Conservation (phyloP, 2,329 filamentous ascomycete genomes). For the Rachicladosporium sp. region DNA sequence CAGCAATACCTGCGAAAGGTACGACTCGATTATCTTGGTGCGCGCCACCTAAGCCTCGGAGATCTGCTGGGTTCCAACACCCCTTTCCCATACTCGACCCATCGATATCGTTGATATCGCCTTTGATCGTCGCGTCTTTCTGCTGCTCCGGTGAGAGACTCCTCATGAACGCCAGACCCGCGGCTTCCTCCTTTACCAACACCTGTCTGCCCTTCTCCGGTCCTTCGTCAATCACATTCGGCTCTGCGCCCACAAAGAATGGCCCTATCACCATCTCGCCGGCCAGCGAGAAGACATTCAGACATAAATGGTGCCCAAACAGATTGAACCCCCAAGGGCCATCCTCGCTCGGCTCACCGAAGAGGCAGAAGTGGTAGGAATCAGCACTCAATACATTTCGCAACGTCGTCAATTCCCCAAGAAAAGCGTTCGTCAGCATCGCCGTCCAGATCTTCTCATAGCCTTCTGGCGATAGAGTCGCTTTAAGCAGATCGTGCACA, state of each 20-base stretch:
- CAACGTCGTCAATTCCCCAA: constrained; percentile 52
- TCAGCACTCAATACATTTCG: constrained; percentile 56
- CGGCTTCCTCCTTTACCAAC: constrained; percentile 48
- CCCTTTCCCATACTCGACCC: constrained; percentile 39
- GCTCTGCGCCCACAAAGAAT: constrained; percentile 68
- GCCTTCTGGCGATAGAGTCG: constrained; percentile 53
- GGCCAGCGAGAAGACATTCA: constrained; percentile 54
- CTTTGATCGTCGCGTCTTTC: constrained; percentile 38
- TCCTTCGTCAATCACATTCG: constrained; percentile 58
- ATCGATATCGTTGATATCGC: constrained; percentile 48
- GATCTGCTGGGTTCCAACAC: constrained; percentile 69
- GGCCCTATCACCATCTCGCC: constrained; percentile 56
- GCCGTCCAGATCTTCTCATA: constrained; percentile 55
- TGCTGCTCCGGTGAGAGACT: constrained; percentile 38
- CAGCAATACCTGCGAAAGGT: constrained; percentile 53
- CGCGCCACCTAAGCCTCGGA: constrained; percentile 63
- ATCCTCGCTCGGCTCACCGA: constrained; percentile 46
- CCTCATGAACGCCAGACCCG: constrained; percentile 57
- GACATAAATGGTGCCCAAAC: constrained; percentile 66
- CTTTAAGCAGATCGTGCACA: constrained; percentile 43
- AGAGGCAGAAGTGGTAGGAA: constrained; percentile 63
- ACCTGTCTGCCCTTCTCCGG: constrained; percentile 51
- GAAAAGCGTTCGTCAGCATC: constrained; percentile 62
- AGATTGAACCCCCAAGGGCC: constrained; percentile 59
- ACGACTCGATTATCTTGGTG: constrained; percentile 66